These are phyloP conservation scores for Conidiobolus incongruus DNA, from an alignment of 371 early-diverging fungal genomes.

Conservation along the genomic window DNA sequence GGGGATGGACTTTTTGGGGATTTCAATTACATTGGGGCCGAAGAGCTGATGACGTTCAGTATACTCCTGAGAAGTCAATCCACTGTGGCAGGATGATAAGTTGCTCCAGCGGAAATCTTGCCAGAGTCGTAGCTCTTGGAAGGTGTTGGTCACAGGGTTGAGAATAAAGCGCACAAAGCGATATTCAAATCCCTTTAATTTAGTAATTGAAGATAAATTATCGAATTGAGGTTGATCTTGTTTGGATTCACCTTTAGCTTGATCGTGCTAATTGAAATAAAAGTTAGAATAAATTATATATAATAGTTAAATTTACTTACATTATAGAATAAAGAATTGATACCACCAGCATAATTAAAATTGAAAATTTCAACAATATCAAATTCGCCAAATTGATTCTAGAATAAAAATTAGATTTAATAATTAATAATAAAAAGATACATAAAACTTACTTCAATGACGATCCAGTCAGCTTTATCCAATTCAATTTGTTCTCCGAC, in stretches of 20 bases:
- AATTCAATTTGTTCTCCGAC: conserved; percentile 30
- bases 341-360: conserved; percentile 34
- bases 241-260: conserved; percentile 12
- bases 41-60: conserved; percentile 46
- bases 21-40: conserved; percentile 63
- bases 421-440: background rate
- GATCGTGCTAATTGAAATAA: conserved; percentile 9
- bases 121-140: conserved; percentile 19
- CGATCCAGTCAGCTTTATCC: conserved; percentile 38
- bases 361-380: conserved; percentile 23
- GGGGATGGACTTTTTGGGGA: conserved; percentile 47
- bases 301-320: background rate
- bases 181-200: conserved; percentile 38
- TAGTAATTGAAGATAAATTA: conserved; percentile 43
- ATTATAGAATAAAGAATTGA: conserved; percentile 40
- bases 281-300: no score
- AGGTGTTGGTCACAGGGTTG: background rate
- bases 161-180: background rate
- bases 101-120: conserved; percentile 43
- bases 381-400: conserved; percentile 54
- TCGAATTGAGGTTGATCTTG: conserved; percentile 11
- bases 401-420: background rate
- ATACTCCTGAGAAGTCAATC: conserved; percentile 23
- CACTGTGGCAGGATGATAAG: conserved; percentile 18
- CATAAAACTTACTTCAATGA: conserved; percentile 21